A percentile compares a stretch with the other conserved stretches of the same genome.
phyloP scores from a whole-genome alignment of 2,329 filamentous ascomycete species.

The Alternaria sp. region DNA sequence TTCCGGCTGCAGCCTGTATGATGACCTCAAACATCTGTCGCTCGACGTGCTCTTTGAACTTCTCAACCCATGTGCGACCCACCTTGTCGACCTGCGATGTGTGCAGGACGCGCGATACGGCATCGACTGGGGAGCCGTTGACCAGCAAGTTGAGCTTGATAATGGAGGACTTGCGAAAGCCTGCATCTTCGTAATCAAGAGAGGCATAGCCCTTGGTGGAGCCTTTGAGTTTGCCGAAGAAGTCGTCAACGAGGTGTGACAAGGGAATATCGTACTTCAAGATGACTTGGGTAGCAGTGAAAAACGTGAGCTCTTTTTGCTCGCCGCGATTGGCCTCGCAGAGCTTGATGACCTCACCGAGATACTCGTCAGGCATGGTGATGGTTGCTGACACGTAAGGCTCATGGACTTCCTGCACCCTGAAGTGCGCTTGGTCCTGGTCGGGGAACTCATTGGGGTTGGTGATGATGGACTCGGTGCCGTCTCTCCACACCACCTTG shows the following conservation, averaged over 20 bases:
- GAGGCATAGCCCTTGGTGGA: conserved; percentile 94
- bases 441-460: conserved; percentile 92
- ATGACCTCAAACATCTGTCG: conserved; percentile 97
- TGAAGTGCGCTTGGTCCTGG: conserved; percentile 63
- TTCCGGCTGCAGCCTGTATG: conserved; percentile 88
- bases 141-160: conserved; percentile 92
- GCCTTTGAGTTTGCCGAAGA: conserved; percentile 96
- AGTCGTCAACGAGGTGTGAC: conserved; percentile 90
- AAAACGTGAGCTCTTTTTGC: conserved; percentile 88
- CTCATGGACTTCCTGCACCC: conserved; percentile 70
- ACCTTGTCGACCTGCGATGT: conserved; percentile 79
- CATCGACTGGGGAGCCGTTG: conserved; percentile 92
- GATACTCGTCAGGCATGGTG: conserved; percentile 90
- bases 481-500: conserved; percentile 80
- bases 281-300: conserved; percentile 91
- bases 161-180: conserved; percentile 80
- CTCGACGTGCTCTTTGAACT: conserved; percentile 97
- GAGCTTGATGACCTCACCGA: conserved; percentile 92
- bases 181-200: conserved; percentile 95
- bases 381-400: conserved; percentile 84
- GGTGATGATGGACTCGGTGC: conserved; percentile 78
- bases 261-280: conserved; percentile 90
- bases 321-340: conserved; percentile 89
- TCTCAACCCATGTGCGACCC: conserved; percentile 86
- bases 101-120: conserved; percentile 90